Evolutionary conservation across 148 eudicot species (phyloP).

Genomic region (Selenicereus undatus): DNA sequence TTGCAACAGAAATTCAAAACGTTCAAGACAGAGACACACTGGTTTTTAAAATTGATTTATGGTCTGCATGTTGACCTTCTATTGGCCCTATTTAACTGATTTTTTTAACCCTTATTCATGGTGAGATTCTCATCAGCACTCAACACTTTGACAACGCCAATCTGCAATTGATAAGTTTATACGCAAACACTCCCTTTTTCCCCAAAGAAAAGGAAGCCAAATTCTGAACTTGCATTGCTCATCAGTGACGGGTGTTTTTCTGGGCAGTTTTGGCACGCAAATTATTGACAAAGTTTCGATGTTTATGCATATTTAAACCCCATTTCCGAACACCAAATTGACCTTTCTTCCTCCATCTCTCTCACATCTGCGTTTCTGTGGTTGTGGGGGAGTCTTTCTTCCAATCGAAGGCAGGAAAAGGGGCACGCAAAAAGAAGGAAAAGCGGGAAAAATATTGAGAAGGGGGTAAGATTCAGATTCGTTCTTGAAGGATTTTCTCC

Average conservation of each 20-base stretch:
- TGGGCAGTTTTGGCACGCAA: not conserved
- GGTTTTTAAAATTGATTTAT: not conserved
- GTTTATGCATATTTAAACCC: not conserved
- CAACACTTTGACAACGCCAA: not conserved
- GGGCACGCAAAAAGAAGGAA: not conserved
- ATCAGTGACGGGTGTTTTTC: not conserved
- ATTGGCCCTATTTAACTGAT: not conserved
- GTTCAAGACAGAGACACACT: not conserved
- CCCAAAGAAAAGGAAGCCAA: not conserved
- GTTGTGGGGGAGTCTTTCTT: not conserved
- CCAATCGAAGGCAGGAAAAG: not conserved
- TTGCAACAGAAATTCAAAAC: not conserved
- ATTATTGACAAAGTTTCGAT: not conserved
- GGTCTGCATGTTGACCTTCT: slow-evolving; percentile 5
- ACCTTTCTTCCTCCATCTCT: not conserved
- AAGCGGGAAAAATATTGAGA: not conserved
- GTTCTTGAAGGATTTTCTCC: not conserved
- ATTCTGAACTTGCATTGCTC: not conserved
- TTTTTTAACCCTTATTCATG: not conserved
- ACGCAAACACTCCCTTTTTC: not conserved
- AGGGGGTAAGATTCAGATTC: slow-evolving; percentile 2
- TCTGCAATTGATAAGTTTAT: not conserved
- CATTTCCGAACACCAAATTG: not conserved
- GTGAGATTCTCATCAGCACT: slow-evolving; percentile 7
- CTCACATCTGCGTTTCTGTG: not conserved